Evolutionary conservation across 116 monocot genomes (phyloP), one percentile per base, ranked within the genome.

Genomic region (Papilionanthe hybrid): DNA sequence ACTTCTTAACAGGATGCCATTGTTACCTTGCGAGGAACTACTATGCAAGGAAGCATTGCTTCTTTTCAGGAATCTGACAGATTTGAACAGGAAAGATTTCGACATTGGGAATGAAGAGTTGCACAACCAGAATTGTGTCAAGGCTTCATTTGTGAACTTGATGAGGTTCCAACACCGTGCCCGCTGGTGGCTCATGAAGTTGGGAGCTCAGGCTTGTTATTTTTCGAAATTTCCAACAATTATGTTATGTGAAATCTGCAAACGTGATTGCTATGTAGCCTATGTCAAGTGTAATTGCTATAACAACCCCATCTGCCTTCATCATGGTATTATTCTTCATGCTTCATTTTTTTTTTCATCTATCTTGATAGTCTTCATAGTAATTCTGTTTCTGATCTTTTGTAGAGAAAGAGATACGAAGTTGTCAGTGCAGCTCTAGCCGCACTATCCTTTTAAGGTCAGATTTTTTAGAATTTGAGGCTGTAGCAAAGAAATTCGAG

Each of bases 11-110:
- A 83, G 92, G 72, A 85, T 78, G 5, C 95, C 99, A 9, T 81
- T 99, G 50, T 78, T 99, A 76, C 91, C 99, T 80, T 78, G 86
- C 77, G 96, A 96, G 86, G 93, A 93, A 79, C 92, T 96, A 82
- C 90, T 96, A 8, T 96, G 96, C 79, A 91, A 89, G 76, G 96
- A 96, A 86, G 86, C 93, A 42, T 77, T 86, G 76, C 77, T 90
- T 78, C 88, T 93, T 79, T 85, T 25, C 63, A 67, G 74, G 47
- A 82, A 75, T 63, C 65, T 63, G 27, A 83, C 72, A 25, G 57
- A 71, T 29, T 29, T 58, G 66, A 72, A 81, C 32, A 2, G 1
- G 28, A 76, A 75, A 60, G 75, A 57, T 79, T 30, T 72, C 37
- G 12, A 37, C 42, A 18, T 75, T 11, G 81, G 77, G 48, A 71